phyloP scores from a whole-genome alignment of 2,329 filamentous ascomycete genomes.

The Aspergillus tanneri region DNA sequence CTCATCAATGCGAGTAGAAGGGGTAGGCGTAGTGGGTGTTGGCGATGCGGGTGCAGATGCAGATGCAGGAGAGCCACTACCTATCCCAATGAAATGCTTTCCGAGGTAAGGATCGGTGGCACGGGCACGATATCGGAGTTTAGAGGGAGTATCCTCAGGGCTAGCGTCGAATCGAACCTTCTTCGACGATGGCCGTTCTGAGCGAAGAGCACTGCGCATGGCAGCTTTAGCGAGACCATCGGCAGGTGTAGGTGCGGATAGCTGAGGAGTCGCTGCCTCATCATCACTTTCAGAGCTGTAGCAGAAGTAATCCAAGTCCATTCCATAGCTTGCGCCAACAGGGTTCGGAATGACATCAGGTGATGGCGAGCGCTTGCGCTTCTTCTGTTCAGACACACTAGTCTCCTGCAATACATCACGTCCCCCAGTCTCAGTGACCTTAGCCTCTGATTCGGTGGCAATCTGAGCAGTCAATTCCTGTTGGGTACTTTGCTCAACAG shows the following conservation, averaged over 20 bases:
- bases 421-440: neutral
- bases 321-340: constrained; percentile 40
- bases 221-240: constrained; percentile 12
- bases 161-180: constrained; percentile 37
- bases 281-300: constrained; percentile 35
- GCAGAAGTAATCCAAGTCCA: constrained; percentile 41
- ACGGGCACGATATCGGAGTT: constrained; percentile 23
- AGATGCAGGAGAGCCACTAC: constrained; percentile 10
- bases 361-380: constrained; percentile 42
- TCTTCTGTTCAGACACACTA: constrained; percentile 23
- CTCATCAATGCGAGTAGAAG: constrained; percentile 4
- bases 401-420: constrained; percentile 6
- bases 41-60: constrained; percentile 17
- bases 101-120: constrained; percentile 27
- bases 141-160: constrained; percentile 36
- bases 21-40: constrained; percentile 10
- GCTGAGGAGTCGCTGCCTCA: constrained; percentile 20
- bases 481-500: neutral
- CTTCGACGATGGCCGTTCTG: constrained; percentile 26
- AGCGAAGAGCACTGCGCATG: constrained; percentile 18
- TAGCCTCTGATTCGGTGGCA: neutral
- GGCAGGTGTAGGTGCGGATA: too few relatives aligned
- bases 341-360: constrained; percentile 46
- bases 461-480: constrained; percentile 5
- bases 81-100: constrained; percentile 24